Evolutionary conservation across 495 filamentous ascomycete species (phyloP), one percentile per base, ranked within the genome.

Genomic region (Hypoxylon rickii): DNA sequence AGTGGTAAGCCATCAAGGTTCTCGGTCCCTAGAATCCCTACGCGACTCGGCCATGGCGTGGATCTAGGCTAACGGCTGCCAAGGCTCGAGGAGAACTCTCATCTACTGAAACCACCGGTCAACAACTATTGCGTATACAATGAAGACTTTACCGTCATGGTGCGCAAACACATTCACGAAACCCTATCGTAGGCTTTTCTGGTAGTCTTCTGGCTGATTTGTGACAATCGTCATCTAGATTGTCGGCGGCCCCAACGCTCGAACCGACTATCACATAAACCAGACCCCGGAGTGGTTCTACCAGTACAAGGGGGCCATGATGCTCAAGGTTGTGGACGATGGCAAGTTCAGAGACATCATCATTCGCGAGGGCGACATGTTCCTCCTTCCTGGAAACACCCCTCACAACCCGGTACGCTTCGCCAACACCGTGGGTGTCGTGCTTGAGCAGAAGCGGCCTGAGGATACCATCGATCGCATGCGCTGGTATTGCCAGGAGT

Each of bases 251-350:
- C 94, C 94, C 48, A 98, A 98, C 72, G 90, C 90, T 12, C 86
- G 94, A 56, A 96, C 92, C 43, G 95, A 97, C 79, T 98, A 96
- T 77, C 94, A 97, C 79, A 96, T 98, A 78, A 98, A 98, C 77
- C 76, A 85, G 44, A 98, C 94, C 0, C 85, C 94, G 5, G 94
- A 98, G 66, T 97, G 91, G 84, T 98, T 97, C 82, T 98, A 95
- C 79, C 93, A 97, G 69, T 89, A 96, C 78, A 83, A 84, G 51
- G 94, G 94, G 41, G 83, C 83, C 19, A 96, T 98, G 94, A 77
- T 97, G 15, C 85, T 98, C 42, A 96, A 95, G 65, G 89, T 94
- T 2, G 91, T 97, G 24, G 82, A 85, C 46, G 80, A 76, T 7
- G 77, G 76, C 19, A 70, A 73, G 8, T 96, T 96, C 73, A 79